Evolutionary conservation across 1,284 basidiomycete species (phyloP), one percentile per base, ranked within the genome.

Genomic region (Apiotrichum porosum): DNA sequence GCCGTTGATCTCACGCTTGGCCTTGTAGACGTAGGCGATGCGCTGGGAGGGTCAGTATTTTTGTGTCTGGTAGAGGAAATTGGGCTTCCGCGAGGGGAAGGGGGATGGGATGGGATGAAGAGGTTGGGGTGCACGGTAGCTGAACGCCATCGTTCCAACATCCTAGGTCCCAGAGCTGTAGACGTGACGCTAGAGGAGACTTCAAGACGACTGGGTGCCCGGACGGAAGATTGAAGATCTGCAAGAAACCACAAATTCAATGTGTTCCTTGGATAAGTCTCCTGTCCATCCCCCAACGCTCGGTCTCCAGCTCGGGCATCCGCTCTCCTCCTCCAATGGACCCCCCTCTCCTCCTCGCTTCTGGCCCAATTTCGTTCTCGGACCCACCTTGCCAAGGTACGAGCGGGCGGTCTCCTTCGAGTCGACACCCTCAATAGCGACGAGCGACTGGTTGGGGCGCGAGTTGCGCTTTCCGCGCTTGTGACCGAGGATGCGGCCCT

Each of bases 401-500:
- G 92, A 94, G 75, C 93, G 86, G 44, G 93, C 90, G 67, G 95
- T 92, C 79, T 95, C 84, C 78, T 91, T 88, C 68, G 79, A 85
- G 65, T 84, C 83, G 51, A 97, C 93, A 74, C 94, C 94, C 80
- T 98, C 94, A 73, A 98, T 91, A 78, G 94, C 89, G 72, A 98
- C 78, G 67, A 98, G 84, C 52, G 91, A 89, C 61, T 92, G 95
- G 81, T 94, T 94, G 72, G 91, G 91, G 72, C 85, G 82, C 59
- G 86, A 81, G 81, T 95, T 97, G 75, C 90, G 86, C 82, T 97
- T 97, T 66, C 88, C 91, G 65, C 95, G 89, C 81, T 97, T 94
- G 88, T 95, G 89, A 65, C 92, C 90, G 72, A 97, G 81, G 72
- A 98, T 85, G 71, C 94, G 90, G 77, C 90, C 95, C 83, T 97